Base-by-base conservation (phyloP, 2,329 filamentous ascomycete species). In the Penicillium sp. region DNA sequence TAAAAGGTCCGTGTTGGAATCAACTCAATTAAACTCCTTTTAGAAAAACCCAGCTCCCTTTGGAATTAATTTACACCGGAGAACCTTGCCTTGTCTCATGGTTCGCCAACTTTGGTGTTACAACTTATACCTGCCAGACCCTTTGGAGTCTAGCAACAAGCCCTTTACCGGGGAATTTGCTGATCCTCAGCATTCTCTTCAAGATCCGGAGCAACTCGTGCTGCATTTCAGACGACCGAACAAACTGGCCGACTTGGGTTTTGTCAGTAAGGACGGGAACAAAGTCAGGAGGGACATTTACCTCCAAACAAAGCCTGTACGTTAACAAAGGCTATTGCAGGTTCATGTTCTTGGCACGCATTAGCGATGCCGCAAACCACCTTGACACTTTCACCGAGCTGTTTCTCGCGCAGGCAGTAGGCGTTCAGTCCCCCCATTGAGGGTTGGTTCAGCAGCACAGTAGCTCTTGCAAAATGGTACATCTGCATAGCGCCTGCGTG, bases 391-490 rank as follows among this genome's bases (percentile, higher is more conserved):
- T 61, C 57, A 5, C 22, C 48, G 11, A 61, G 59, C 47, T 44
- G 61, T 52, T 53, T 61, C 29, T 65, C 59, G 34, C 58, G 57
- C 3, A 40, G 47, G 16, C 50, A 37, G 59, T 80, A 81, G 8
- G 78, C 79, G 14, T 76, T 71, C 35, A 80, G 76, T 0, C 80
- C 80, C 2, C 79, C 78, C 29, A 72, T 70, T 0, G 77, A 77
- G 1, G 81, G 81, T 53, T 79, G 77, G 51, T 83, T 78, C 43
- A 83, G 75, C 1, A 81, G 69, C 6, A 83, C 73, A 0, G 83
- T 69, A 34, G 83, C 80, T 8, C 76, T 74, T 0, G 81, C 80
- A 56, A 82, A 80, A 62, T 76, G 74, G 60, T 81, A 79, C 38
- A 78, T 77, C 61, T 84, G 81, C 9, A 84, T 67, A 0, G 81